Conservation (phyloP, 345 rosid species). For the Clarkia xantiana region DNA sequence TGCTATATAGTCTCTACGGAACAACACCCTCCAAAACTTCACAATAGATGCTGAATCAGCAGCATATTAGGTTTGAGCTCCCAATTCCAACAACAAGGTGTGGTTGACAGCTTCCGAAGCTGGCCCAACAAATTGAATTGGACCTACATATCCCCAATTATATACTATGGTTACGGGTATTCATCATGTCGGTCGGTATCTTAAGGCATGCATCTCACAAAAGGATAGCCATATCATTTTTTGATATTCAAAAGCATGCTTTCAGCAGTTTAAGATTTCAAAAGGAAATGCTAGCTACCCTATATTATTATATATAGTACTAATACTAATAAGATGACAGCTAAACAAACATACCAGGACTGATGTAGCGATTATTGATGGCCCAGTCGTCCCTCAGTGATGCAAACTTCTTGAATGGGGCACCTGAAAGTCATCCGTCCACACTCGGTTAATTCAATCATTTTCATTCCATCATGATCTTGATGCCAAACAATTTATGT, state of each 20-base stretch:
- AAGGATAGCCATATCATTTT: neutral
- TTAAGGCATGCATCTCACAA: too few species aligned
- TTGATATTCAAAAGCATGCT: neutral
- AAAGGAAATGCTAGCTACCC: neutral
- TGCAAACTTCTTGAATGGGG: constrained; percentile 72
- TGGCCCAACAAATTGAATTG: constrained; percentile 80
- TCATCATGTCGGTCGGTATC: too few species aligned
- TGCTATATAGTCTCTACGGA: too few species aligned
- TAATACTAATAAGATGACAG: neutral
- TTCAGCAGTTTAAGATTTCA: neutral
- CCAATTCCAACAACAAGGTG: constrained; percentile 70
- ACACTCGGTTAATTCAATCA: too few species aligned
- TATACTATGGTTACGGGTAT: neutral
- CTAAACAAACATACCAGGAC: constrained; percentile 58
- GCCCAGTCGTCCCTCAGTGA: constrained; percentile 83
- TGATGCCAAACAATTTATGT: too few species aligned
- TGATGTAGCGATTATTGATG: constrained; percentile 51
- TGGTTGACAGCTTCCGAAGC: constrained; percentile 45
- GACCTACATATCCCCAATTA: constrained; percentile 30
- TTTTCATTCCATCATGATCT: too few species aligned
- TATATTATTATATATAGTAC: too few species aligned
- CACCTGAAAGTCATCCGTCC: constrained; percentile 28
- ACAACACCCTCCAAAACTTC: too few species aligned
- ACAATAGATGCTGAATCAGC: too few species aligned
- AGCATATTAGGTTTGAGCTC: constrained; percentile 44